A percentile compares a stretch with the other conserved stretches of the same genome.
These are phyloP conservation scores for Protomyces pachydermus DNA, from an alignment of 1,139 yeast species.

Conservation along the genomic window DNA sequence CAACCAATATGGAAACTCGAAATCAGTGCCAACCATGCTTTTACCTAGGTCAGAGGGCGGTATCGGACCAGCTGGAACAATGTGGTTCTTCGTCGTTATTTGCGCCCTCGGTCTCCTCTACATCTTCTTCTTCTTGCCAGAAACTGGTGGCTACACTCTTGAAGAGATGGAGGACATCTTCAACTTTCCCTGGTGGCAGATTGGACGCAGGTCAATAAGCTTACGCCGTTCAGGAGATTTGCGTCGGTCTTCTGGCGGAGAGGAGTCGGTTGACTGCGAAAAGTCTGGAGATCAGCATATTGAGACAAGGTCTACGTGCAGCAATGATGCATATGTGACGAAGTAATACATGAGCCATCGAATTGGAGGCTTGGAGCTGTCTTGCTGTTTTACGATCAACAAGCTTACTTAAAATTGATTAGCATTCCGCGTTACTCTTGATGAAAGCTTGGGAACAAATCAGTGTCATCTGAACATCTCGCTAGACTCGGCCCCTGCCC, in stretches of 20 bases:
- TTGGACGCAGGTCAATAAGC: conserved; percentile 12
- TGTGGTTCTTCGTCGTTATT: conserved; percentile 15
- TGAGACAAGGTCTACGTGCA: background rate
- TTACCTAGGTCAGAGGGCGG: conserved; percentile 18
- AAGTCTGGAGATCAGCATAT: background rate
- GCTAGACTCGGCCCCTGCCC: too few relatives aligned
- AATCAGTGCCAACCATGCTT: conserved; percentile 21
- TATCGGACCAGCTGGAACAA: conserved; percentile 16
- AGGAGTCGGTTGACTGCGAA: background rate
- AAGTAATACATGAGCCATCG: too few relatives aligned
- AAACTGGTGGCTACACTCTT: conserved; percentile 19
- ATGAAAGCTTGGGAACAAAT: too few relatives aligned
- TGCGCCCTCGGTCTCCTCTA: conserved; percentile 23
- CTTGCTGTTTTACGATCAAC: too few relatives aligned
- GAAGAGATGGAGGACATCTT: conserved; percentile 18
- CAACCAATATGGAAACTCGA: conserved; percentile 45
- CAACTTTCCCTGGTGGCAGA: conserved; percentile 12
- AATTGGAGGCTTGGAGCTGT: too few relatives aligned
- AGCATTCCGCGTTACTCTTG: too few relatives aligned
- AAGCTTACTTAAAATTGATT: too few relatives aligned
- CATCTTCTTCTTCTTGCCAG: conserved; percentile 24
- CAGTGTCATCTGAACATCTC: too few relatives aligned
- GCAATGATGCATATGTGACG: background rate
- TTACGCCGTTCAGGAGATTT: conserved; percentile 15
- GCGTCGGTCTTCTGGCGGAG: background rate